These are phyloP conservation scores for Ustilago loliicola DNA, from an alignment of 1,284 basidiomycete species.

Conservation along the genomic window DNA sequence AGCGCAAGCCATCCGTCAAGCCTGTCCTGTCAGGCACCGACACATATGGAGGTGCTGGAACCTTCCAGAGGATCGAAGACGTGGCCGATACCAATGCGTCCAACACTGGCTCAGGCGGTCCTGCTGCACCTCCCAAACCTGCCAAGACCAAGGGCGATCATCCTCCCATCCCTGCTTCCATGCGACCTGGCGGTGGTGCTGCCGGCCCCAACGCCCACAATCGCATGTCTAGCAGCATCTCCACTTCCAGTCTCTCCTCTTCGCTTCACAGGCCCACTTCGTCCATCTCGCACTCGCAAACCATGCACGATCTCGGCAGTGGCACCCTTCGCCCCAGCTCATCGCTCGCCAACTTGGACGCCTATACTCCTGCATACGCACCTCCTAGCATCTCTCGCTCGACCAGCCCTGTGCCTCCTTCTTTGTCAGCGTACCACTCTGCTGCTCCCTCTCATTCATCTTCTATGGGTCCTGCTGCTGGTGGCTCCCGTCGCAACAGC, in stretches of 20 bases:
- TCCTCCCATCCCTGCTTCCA: slow-evolving; percentile 58
- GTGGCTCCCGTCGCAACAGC: slow-evolving; percentile 31
- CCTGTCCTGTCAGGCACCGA: slow-evolving; percentile 43
- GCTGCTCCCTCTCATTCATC: slow-evolving; percentile 10
- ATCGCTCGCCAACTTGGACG: slow-evolving; percentile 60
- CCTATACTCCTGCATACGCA: slow-evolving; percentile 65
- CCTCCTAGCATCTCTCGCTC: slow-evolving; percentile 54
- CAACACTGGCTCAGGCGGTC: slow-evolving; percentile 17
- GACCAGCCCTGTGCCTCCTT: slow-evolving; percentile 54
- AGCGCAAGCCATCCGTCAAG: slow-evolving; percentile 49
- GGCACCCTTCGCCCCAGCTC: slow-evolving; percentile 60
- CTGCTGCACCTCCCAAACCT: slow-evolving; percentile 41
- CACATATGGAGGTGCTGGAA: slow-evolving; percentile 65
- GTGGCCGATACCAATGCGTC: slow-evolving; percentile 31
- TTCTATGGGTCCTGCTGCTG: slow-evolving; percentile 22
- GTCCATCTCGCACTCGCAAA: slow-evolving; percentile 37
- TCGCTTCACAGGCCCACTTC: slow-evolving; percentile 25
- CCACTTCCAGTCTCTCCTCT: slow-evolving; percentile 39
- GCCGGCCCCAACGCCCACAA: slow-evolving; percentile 20
- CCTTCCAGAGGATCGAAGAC: slow-evolving; percentile 55
- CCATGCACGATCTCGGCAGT: slow-evolving; percentile 55
- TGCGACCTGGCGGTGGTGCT: slow-evolving; percentile 48
- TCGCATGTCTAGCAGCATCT: slow-evolving; percentile 49
- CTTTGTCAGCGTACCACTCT: slow-evolving; percentile 26
- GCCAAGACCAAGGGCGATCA: slow-evolving; percentile 31